Conservation (phyloP, 1,284 basidiomycete species). For the Fomes fomentarius region DNA sequence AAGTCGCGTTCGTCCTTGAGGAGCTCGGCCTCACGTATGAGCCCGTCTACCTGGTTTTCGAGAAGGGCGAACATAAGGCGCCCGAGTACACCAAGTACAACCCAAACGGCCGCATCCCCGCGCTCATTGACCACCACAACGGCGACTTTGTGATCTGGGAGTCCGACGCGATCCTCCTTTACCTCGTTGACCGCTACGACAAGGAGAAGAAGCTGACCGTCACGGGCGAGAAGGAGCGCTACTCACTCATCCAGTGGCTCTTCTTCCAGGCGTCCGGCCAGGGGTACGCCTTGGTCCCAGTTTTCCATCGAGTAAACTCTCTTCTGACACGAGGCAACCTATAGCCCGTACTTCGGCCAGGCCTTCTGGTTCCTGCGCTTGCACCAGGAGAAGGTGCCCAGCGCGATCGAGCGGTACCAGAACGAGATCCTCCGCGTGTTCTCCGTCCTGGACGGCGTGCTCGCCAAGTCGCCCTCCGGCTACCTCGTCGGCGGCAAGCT, state of each 20-base stretch:
- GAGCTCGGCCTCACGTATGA: slow-evolving; percentile 37
- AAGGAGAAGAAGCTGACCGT: slow-evolving; percentile 34
- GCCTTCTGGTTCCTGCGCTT: background rate
- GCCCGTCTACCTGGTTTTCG: slow-evolving; percentile 33
- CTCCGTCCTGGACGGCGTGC: slow-evolving; percentile 36
- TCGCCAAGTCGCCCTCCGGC: slow-evolving; percentile 22
- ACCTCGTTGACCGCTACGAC: slow-evolving; percentile 39
- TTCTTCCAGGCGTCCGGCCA: slow-evolving; percentile 37
- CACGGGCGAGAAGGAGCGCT: slow-evolving; percentile 25
- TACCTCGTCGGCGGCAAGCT: slow-evolving; percentile 28
- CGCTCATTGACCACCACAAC: slow-evolving; percentile 39
- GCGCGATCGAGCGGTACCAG: slow-evolving; percentile 5
- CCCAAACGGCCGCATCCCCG: slow-evolving; percentile 39
- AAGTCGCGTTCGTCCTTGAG: slow-evolving; percentile 32
- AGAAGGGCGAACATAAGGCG: slow-evolving; percentile 32
- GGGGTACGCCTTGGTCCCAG: slow-evolving; percentile 19
- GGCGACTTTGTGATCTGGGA: slow-evolving; percentile 35
- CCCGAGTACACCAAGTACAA: slow-evolving; percentile 29
- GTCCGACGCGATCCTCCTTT: slow-evolving; percentile 37
- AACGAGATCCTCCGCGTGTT: slow-evolving; percentile 32
- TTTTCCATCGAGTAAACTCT: background rate
- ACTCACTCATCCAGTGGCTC: slow-evolving; percentile 33
- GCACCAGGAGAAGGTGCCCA: slow-evolving; percentile 1
- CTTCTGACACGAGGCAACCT: background rate
- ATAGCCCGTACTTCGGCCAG: slow-evolving; percentile 17